Evolutionary conservation across 768 basidiomycete species (phyloP).

Genomic region (Termitomyces sp.): DNA sequence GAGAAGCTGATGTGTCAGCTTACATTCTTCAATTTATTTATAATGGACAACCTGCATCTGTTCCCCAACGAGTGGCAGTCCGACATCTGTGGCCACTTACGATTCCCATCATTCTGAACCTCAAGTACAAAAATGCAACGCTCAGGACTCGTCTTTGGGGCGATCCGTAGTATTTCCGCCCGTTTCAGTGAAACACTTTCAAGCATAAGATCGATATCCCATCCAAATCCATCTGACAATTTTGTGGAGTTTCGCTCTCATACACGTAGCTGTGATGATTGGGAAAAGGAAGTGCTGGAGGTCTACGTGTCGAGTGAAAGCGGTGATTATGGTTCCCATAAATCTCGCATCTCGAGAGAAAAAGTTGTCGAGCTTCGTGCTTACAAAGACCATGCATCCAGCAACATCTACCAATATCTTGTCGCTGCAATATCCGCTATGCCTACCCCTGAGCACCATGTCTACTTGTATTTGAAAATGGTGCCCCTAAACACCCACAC

Average conservation of each 20-base stretch:
- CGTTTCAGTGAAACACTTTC: background rate
- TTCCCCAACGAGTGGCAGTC: background rate
- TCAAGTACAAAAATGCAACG: constrained; percentile 1
- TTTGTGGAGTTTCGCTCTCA: constrained; percentile 7
- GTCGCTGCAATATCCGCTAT: constrained; percentile 6
- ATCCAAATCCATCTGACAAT: background rate
- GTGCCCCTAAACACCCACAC: background rate
- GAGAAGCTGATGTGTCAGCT: background rate
- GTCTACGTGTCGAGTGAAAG: background rate
- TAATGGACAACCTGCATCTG: background rate
- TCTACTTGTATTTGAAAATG: constrained; percentile 2
- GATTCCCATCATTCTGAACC: background rate
- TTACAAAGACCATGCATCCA: constrained; percentile 1
- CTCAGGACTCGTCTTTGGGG: background rate
- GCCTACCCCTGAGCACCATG: background rate
- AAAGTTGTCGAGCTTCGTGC: constrained; percentile 5
- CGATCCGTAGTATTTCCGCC: constrained; percentile 1
- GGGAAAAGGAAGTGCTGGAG: constrained; percentile 7
- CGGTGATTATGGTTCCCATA: constrained; percentile 3
- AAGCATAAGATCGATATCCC: background rate
- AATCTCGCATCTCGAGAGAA: background rate
- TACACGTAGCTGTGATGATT: constrained; percentile 3
- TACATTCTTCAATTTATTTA: background rate
- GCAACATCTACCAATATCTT: constrained; percentile 1
- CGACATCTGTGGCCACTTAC: background rate